Percentiles rank a stretch among this genome's conserved stretches.
Conservation (phyloP, 2,329 filamentous ascomycete genomes). For the Bipolaris zeicola region DNA sequence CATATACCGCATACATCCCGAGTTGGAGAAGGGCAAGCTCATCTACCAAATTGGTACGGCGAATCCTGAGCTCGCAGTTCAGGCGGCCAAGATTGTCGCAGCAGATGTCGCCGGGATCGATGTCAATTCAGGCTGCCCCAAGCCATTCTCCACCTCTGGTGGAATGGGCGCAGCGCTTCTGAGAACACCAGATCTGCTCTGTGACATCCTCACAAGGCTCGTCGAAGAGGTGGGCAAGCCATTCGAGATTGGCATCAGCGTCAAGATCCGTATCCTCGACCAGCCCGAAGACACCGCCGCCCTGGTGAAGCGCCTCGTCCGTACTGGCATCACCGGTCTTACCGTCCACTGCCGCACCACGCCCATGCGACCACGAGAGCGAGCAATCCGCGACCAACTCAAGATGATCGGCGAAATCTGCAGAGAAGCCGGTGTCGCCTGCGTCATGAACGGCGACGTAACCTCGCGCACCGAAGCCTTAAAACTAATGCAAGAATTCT, state of each 20-base stretch:
- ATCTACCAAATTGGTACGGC: slow-evolving; percentile 94
- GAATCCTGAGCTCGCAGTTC: slow-evolving; percentile 78
- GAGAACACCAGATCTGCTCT: slow-evolving; percentile 80
- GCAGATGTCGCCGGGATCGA: slow-evolving; percentile 91
- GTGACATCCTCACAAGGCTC: slow-evolving; percentile 80
- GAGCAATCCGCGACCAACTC: slow-evolving; percentile 83
- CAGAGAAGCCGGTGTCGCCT: slow-evolving; percentile 83
- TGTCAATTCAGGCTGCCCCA: slow-evolving; percentile 97
- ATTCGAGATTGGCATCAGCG: slow-evolving; percentile 89
- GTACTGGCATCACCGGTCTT: slow-evolving; percentile 87
- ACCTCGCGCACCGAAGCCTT: slow-evolving; percentile 73
- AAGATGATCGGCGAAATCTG: slow-evolving; percentile 83
- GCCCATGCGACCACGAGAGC: slow-evolving; percentile 89
- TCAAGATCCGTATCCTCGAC: slow-evolving; percentile 91
- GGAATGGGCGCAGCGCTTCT: slow-evolving; percentile 96
- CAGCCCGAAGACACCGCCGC: slow-evolving; percentile 75
- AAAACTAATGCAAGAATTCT: slow-evolving; percentile 74
- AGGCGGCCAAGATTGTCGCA: slow-evolving; percentile 83
- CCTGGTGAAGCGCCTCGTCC: slow-evolving; percentile 77
- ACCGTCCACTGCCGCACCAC: slow-evolving; percentile 96
- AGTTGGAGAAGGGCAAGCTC: slow-evolving; percentile 72
- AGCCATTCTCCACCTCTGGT: slow-evolving; percentile 89
- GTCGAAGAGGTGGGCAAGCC: slow-evolving; percentile 77
- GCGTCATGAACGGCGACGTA: slow-evolving; percentile 95
- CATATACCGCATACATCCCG: slow-evolving; percentile 84